A percentile compares a stretch with the other conserved stretches of the same genome.
These are phyloP conservation scores for Ophiostoma pallidulum DNA, from an alignment of 2,329 filamentous ascomycete species.

Conservation along the genomic window DNA sequence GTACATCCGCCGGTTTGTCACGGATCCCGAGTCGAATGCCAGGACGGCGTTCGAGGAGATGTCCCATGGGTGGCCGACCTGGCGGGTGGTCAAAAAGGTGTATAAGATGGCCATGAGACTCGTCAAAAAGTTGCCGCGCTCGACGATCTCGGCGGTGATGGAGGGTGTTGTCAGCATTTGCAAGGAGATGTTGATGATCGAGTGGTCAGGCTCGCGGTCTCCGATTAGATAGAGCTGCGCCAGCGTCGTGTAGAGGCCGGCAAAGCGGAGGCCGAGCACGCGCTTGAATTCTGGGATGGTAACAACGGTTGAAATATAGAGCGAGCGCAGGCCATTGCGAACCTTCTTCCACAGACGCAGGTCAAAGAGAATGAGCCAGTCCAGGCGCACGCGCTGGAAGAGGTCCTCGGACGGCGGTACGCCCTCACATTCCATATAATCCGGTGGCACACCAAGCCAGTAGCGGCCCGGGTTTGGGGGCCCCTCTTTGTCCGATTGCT, in stretches of 20 bases:
- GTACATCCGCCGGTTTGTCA: constrained; percentile 91
- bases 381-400: constrained; percentile 78
- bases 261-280: constrained; percentile 83
- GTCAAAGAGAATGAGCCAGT: constrained; percentile 93
- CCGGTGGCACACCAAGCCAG: constrained; percentile 74
- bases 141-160: constrained; percentile 91
- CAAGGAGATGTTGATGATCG: constrained; percentile 92
- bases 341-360: constrained; percentile 94
- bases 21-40: constrained; percentile 87
- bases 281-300: constrained; percentile 95
- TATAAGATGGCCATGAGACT: constrained; percentile 94
- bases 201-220: constrained; percentile 93
- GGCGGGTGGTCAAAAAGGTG: constrained; percentile 89
- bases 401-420: constrained; percentile 74
- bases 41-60: constrained; percentile 78
- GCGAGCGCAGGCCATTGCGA: constrained; percentile 76
- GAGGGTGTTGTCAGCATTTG: constrained; percentile 96
- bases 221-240: constrained; percentile 94
- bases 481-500: constrained; percentile 30
- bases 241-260: constrained; percentile 85
- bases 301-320: constrained; percentile 95
- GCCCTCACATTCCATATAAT: constrained; percentile 53
- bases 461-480: constrained; percentile 63
- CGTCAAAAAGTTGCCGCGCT: constrained; percentile 90
- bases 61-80: constrained; percentile 89